Percentiles rank a stretch among this genome's conserved stretches.
Evolutionary conservation across 1,284 basidiomycete genomes (phyloP).

Genomic region (Somion occarium): DNA sequence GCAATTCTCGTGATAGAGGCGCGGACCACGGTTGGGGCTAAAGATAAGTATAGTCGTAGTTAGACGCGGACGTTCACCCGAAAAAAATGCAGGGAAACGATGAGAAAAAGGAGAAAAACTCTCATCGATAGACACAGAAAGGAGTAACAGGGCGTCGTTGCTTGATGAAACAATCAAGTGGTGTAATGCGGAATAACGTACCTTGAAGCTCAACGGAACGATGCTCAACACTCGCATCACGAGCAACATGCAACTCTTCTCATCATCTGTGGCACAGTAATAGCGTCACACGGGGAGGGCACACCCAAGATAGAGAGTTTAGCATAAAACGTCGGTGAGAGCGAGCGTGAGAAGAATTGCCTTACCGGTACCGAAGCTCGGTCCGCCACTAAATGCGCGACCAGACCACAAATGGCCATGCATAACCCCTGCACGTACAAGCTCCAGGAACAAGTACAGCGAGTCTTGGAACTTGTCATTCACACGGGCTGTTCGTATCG

Average conservation of each 20-base stretch:
- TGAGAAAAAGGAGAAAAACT: too few species aligned
- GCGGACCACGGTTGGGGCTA: conserved; percentile 88
- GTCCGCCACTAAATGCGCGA: conserved; percentile 89
- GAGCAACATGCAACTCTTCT: conserved; percentile 87
- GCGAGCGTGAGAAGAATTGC: conserved; percentile 19
- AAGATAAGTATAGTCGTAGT: conserved; percentile 8
- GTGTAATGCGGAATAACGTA: conserved; percentile 31
- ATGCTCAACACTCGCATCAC: conserved; percentile 96
- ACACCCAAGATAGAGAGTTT: not conserved
- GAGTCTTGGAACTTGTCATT: conserved; percentile 99
- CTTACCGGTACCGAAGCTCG: conserved; percentile 85
- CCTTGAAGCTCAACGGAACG: conserved; percentile 90
- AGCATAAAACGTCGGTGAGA: not conserved
- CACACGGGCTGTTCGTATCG: conserved; percentile 72
- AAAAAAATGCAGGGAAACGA: not conserved
- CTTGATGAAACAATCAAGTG: not conserved
- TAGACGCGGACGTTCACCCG: conserved; percentile 6
- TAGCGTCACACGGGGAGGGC: too few species aligned
- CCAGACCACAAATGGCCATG: conserved; percentile 90
- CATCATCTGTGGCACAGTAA: conserved; percentile 56
- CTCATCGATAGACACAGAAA: not conserved
- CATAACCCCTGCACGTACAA: conserved; percentile 91
- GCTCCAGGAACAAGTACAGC: conserved; percentile 88
- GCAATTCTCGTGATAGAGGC: conserved; percentile 90
- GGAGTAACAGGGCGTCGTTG: not conserved